Percentiles rank a stretch among this genome's conserved stretches.
phyloP scores from a whole-genome alignment of 2,329 filamentous ascomycete genomes.

The Fusarium bulbicola region DNA sequence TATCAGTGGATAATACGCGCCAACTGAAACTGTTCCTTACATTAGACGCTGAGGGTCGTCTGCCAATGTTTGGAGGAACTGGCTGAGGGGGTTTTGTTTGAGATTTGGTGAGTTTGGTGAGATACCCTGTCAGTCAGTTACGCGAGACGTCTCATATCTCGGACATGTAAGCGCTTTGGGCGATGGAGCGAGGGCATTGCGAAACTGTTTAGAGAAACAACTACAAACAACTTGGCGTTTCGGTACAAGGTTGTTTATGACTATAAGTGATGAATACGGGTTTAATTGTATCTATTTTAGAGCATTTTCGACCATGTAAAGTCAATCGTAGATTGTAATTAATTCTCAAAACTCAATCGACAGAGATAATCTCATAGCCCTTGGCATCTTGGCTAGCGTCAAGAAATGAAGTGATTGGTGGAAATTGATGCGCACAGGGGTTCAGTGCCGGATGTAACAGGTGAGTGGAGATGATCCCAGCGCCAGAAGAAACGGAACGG shows the following conservation, averaged over 20 bases:
- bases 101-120: background rate
- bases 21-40: conserved; percentile 36
- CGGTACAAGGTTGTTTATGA: background rate
- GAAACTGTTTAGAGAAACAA: conserved; percentile 1
- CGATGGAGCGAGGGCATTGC: background rate
- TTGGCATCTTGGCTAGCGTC: background rate
- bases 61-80: background rate
- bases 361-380: background rate
- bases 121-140: conserved; percentile 28
- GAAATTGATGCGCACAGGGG: conserved; percentile 31
- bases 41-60: conserved; percentile 23
- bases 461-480: conserved; percentile 31
- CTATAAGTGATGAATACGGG: background rate
- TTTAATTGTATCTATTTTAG: fast-evolving
- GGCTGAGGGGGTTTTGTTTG: conserved; percentile 13
- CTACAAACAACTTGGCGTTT: background rate
- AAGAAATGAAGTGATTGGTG: conserved; percentile 26
- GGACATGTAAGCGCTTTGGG: conserved; percentile 25
- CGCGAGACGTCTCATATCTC: conserved; percentile 35
- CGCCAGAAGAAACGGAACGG: background rate
- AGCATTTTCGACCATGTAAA: background rate
- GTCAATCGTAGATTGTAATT: background rate
- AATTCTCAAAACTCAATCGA: conserved; percentile 1
- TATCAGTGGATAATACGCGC: conserved; percentile 16
- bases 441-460: conserved; percentile 33